Base-by-base conservation (phyloP, 2,329 filamentous ascomycete species). In the Fonsecaea pedrosoi region DNA sequence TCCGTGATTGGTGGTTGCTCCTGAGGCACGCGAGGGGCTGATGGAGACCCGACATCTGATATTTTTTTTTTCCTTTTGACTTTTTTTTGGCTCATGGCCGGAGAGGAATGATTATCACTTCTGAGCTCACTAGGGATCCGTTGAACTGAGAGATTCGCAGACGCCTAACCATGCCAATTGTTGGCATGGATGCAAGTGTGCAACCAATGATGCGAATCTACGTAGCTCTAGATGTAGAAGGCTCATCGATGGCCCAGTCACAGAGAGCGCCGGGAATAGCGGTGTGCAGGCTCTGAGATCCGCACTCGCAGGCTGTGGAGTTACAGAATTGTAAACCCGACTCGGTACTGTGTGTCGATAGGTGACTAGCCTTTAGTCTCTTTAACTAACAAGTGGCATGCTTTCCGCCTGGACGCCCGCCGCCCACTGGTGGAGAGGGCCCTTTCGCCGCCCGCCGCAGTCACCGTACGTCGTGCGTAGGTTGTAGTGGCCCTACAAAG, bases 221-320 rank as follows among this genome's bases (percentile, higher is more conserved):
- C 60, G 60, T 55, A 62, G 60, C 50, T 10, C 13, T 35, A 37
- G 25, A 50, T 25, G 45, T 12, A 25, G 18, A 50, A 9, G 25
- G 45, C 3, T 35, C 25, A 57, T 12, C 35, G 6, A 37, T 30
- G 25, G 34, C 18, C 58, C 58, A 60, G 58, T 60, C 40, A n/a
- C 40, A 60, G 32, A 54, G 37, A 21, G 18, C 13, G n/a, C 15
- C 42, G 40, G 61, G 55, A 64, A 64, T 64, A 64, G 62, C 62
- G 62, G 62, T 64, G 62, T 64, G 60, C 54, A 56, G 50, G 25
- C 38, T 21, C 54, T 48, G 32, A 54, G 48, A 61, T 40, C 58
- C 58, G 58, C 34, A 15, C 42, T 42, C 15, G 40, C 40, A 34
- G 45, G 15, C 38, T 50, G 57, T 40, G 45, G 57, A 50, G 57